phyloP scores from a whole-genome alignment of 495 filamentous ascomycete species.

The Recurvomyces mirabilis region DNA sequence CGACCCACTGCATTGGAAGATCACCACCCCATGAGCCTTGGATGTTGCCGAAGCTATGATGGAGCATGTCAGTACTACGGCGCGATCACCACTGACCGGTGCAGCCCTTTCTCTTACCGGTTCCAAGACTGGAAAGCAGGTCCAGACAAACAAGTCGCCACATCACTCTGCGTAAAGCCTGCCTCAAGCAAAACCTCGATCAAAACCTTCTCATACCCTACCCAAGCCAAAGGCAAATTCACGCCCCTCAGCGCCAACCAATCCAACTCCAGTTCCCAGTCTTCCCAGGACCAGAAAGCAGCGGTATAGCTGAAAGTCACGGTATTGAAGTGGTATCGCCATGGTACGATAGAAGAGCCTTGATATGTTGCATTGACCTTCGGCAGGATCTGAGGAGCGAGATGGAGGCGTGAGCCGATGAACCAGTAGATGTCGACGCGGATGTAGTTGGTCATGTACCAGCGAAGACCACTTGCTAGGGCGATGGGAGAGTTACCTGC shows the following conservation, averaged over 20 bases:
- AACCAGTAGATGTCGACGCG: slow-evolving; percentile 46
- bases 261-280: slow-evolving; percentile 45
- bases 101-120: no score
- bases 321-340: slow-evolving; percentile 45
- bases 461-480: slow-evolving; percentile 39
- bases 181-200: slow-evolving; percentile 40
- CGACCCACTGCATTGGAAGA: slow-evolving; percentile 37
- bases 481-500: slow-evolving; percentile 37
- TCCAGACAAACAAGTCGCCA: slow-evolving; percentile 37
- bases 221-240: slow-evolving; percentile 44
- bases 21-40: slow-evolving; percentile 35
- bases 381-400: slow-evolving; percentile 27
- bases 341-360: slow-evolving; percentile 36
- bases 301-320: slow-evolving; percentile 46
- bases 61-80: no score
- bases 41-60: slow-evolving; percentile 46
- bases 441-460: slow-evolving; percentile 38
- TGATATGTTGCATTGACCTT: slow-evolving; percentile 19
- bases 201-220: slow-evolving; percentile 42
- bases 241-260: slow-evolving; percentile 45
- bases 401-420: slow-evolving; percentile 29
- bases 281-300: slow-evolving; percentile 44
- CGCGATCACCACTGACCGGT: no score
- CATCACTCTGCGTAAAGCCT: slow-evolving; percentile 37
- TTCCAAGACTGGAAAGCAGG: slow-evolving; percentile 49